These are phyloP conservation scores for Quercus dentata DNA, from an alignment of 306 rosid genomes.

Conservation along the genomic window DNA sequence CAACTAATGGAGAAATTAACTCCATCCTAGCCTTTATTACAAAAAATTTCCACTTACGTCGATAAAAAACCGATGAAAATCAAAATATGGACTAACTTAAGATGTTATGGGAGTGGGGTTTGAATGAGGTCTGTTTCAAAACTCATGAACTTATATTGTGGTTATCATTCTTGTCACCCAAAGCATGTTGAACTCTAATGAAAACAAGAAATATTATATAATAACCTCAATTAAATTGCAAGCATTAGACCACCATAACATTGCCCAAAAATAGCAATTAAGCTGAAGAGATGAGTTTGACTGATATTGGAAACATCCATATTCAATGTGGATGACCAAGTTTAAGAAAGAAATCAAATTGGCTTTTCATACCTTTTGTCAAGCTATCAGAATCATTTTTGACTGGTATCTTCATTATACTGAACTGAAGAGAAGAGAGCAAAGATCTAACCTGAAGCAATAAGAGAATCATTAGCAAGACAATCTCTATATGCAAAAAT, in stretches of 20 bases:
- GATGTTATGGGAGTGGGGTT: too few relatives aligned
- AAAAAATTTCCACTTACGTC: too few relatives aligned
- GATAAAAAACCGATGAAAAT: too few relatives aligned
- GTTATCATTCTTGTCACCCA: too few relatives aligned
- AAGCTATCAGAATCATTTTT: constrained; percentile 55
- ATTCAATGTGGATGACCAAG: constrained; percentile 1
- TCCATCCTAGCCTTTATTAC: too few relatives aligned
- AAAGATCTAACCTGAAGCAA: constrained; percentile 63
- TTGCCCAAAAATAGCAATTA: neutral
- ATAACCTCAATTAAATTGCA: neutral
- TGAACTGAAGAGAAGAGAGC: constrained; percentile 64
- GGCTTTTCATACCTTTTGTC: constrained; percentile 57
- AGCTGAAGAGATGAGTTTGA: neutral
- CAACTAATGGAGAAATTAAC: too few relatives aligned
- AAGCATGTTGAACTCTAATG: neutral
- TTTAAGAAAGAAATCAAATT: constrained; percentile 11
- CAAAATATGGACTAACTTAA: too few relatives aligned
- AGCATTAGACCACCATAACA: neutral
- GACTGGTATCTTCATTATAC: constrained; percentile 68
- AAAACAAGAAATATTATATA: neutral
- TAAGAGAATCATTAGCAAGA: constrained; percentile 5
- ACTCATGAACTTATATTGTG: too few relatives aligned
- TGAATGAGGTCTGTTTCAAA: too few relatives aligned
- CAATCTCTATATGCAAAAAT: constrained; percentile 14
- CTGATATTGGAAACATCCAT: too few relatives aligned